phyloP scores from a whole-genome alignment of 371 early-diverging fungal species.

The Syncephalastrum sp. region DNA sequence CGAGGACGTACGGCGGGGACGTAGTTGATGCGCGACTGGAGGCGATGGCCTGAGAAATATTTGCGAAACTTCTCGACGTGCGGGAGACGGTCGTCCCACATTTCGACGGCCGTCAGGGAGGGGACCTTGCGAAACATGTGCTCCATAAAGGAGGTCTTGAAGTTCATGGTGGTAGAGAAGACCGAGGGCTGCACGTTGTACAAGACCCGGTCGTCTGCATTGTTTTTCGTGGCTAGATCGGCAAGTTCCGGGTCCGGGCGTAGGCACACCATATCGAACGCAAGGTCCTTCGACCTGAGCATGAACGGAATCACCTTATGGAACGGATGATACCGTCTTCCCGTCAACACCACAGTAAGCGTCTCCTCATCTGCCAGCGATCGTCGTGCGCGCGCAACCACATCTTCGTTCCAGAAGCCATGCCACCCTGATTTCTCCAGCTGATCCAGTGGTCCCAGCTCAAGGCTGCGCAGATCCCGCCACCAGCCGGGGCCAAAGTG shows the following conservation, averaged over 20 bases:
- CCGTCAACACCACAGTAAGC: slow-evolving; percentile 57
- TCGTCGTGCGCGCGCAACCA: slow-evolving; percentile 22
- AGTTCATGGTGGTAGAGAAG: slow-evolving; percentile 53
- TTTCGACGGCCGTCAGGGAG: slow-evolving; percentile 28
- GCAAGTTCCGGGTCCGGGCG: slow-evolving; percentile 41
- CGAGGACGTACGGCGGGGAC: slow-evolving; percentile 42
- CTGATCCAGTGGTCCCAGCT: slow-evolving; percentile 18
- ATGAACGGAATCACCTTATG: slow-evolving; percentile 35
- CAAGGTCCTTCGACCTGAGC: slow-evolving; percentile 32
- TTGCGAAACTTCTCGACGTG: slow-evolving; percentile 48
- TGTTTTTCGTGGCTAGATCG: slow-evolving; percentile 1
- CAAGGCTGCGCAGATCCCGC: slow-evolving; percentile 53
- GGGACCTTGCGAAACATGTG: slow-evolving; percentile 48
- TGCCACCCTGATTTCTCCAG: slow-evolving; percentile 27
- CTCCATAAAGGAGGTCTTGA: slow-evolving; percentile 55
- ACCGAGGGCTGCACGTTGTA: slow-evolving; percentile 20
- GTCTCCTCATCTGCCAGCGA: slow-evolving; percentile 39
- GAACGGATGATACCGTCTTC: slow-evolving; percentile 57
- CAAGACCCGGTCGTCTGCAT: slow-evolving; percentile 9
- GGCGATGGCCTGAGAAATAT: slow-evolving; percentile 31
- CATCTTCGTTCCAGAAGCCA: slow-evolving; percentile 41
- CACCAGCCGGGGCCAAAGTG: slow-evolving; percentile 72
- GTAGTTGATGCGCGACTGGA: slow-evolving; percentile 30
- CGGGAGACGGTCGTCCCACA: slow-evolving; percentile 64
- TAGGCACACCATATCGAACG: slow-evolving; percentile 56